Evolutionary conservation across 306 rosid species (phyloP), one percentile per base, ranked within the genome.

Genomic region (Acmispon strigosus): DNA sequence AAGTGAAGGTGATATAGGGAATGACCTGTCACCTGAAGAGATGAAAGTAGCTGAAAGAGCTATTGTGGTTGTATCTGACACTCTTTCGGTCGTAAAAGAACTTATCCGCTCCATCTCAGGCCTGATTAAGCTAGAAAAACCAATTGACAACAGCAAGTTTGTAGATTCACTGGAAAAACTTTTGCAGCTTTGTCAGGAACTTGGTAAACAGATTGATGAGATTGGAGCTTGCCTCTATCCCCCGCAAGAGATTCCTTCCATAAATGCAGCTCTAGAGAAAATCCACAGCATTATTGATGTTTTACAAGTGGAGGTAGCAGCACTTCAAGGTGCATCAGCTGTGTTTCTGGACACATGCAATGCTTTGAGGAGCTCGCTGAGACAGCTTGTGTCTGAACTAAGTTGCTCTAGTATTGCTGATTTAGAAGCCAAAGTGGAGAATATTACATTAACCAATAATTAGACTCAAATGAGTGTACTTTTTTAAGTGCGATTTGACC

Each of bases 181-280:
- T 71, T 86, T 91, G 78, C 86, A 74, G 79, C 80, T 84, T 56
- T 83, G 91, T 76, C 85, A 76, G 49, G 96, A 81, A 58, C 81
- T 91, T 9, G 87, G 96, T 19, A 65, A 50, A 14, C 87, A 87
- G 83, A 82, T 91, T 20, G 99, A 95, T 55, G 97, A 91, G 73
- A 81, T 95, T 70, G 97, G 99, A 74, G 97, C 96, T 70, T 84
- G 90, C 73, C 88, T 91, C 70, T 95, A 95, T 50, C 97, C 97
- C 41, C 99, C 99, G 0, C 99, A 94, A 62, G 99, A 89, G 82
- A 66, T 77, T 80, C 57, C 81, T 49, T 62, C 78, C 65, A 85
- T 95, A 50, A 61, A 78, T 42, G 75, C 73, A 37, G 78, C 87
- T 43, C 50, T 53, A 12, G 82, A 85, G 76, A 89, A 83, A 74